Base-by-base conservation (phyloP, 23 red algal species). In the Gracilaria caudata region DNA sequence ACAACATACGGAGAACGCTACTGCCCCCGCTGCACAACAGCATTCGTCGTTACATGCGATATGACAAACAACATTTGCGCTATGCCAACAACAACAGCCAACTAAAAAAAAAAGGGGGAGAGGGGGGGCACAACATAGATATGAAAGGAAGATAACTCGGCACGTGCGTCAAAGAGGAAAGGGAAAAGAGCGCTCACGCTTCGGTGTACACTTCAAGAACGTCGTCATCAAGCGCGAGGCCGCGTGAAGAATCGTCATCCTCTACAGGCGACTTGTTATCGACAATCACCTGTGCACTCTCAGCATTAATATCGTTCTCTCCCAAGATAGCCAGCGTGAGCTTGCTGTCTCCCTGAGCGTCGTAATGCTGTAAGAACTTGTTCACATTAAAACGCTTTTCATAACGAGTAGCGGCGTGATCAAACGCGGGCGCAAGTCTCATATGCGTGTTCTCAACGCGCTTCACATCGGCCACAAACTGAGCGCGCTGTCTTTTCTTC, bases 361-460 rank as follows among this genome's bases (percentile, higher is more conserved):
- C 85, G 54, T 89, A 89, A 32, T 77, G 68, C 74, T 91, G 49
- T 35, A 91, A 30, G 78, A 91, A 91, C 87, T 54, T 91, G 65
- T 60, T 74, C 58, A 91, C 61, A 54, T 73, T 91, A 44, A 91
- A 91, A 39, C 76, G 33, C 33, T 76, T 75, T 29, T 91, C 87
- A 59, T 91, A 91, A 3, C 44, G 20, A 1, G 56, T 36, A 30
- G 87, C 76, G n/a, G 78, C 58, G 7, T 68, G 19, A 37, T 91
- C 87, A 59, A 91, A 91, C 9, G 87, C 65, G 25, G 44, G 4
- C 2, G 77, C 77, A 25, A 91, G 51, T 44, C 46, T 65, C 87
- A 91, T 91, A 47, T 91, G 87, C 1, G 51, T 91, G 41, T 68
- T 82, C 65, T 91, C 76, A 54, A 91, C 87, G 6, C 63, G 58